These are phyloP conservation scores for Alternaria gansuensis DNA, from an alignment of 2,329 filamentous ascomycete genomes.

Conservation along the genomic window DNA sequence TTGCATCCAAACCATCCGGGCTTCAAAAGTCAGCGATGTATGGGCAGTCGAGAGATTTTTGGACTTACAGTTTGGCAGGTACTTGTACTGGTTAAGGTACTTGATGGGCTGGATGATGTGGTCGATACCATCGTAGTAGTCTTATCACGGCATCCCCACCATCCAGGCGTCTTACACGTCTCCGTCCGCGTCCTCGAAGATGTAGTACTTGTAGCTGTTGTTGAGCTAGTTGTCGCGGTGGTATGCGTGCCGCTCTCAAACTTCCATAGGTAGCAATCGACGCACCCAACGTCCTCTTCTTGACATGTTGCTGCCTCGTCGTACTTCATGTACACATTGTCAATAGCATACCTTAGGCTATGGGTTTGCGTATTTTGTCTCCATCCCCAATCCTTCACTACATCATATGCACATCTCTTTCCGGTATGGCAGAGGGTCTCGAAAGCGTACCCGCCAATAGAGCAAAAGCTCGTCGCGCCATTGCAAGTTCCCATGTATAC, in stretches of 20 bases:
- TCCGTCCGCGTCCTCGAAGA: slow-evolving; percentile 44
- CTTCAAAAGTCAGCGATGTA: slow-evolving; percentile 26
- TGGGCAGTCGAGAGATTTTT: background rate
- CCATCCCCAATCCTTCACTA: slow-evolving; percentile 52
- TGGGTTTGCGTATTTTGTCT: slow-evolving; percentile 47
- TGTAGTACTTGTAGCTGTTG: slow-evolving; percentile 37
- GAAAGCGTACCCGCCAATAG: slow-evolving; percentile 50
- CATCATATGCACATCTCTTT: slow-evolving; percentile 49
- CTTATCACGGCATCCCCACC: slow-evolving; percentile 51
- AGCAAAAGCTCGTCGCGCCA: slow-evolving; percentile 48
- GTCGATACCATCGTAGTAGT: slow-evolving; percentile 40
- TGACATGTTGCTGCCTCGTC: slow-evolving; percentile 46
- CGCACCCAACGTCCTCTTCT: slow-evolving; percentile 47
- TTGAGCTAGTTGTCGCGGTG: slow-evolving; percentile 35
- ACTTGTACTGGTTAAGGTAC: slow-evolving; percentile 40
- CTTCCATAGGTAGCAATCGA: slow-evolving; percentile 51
- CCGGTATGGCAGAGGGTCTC: slow-evolving; percentile 51
- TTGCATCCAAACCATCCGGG: slow-evolving; percentile 53
- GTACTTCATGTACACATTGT: slow-evolving; percentile 49
- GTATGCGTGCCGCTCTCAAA: slow-evolving; percentile 49
- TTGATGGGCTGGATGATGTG: slow-evolving; percentile 34
- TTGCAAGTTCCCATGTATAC: slow-evolving; percentile 52
- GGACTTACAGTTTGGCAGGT: slow-evolving; percentile 47
- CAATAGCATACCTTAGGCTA: slow-evolving; percentile 47
- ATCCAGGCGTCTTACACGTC: slow-evolving; percentile 51